Conservation (phyloP, 352 stramenopile genomes). For the Globisporangium splendens region DNA sequence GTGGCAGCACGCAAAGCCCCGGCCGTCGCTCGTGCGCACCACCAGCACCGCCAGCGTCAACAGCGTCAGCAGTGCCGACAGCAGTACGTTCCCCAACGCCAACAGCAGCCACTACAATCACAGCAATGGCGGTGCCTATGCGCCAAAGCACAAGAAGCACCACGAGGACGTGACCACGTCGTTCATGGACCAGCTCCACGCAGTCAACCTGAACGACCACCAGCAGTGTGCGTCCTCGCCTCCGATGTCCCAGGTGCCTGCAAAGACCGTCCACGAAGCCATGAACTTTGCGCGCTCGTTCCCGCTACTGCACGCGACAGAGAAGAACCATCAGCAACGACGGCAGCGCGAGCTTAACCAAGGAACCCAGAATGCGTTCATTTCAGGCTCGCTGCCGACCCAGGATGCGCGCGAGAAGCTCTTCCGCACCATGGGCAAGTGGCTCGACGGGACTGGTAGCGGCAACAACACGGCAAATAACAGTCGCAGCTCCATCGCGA, state of each 20-base stretch:
- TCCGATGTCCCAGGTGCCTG: not conserved
- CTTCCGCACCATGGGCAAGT: slow-evolving; percentile 57
- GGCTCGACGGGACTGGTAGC: slow-evolving; percentile 20
- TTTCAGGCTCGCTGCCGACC: not conserved
- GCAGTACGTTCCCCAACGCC: not conserved
- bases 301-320: slow-evolving; percentile 30
- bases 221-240: not conserved
- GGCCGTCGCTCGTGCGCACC: not conserved
- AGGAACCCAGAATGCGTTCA: not conserved
- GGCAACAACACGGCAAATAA: slow-evolving; percentile 1
- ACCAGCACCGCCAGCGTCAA: slow-evolving; percentile 2
- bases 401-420: slow-evolving; percentile 34
- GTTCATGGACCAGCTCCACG: slow-evolving; percentile 8
- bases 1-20: not conserved
- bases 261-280: slow-evolving; percentile 5
- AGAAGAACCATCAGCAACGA: slow-evolving; percentile 3
- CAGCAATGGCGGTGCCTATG: not conserved
- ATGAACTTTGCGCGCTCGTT: slow-evolving; percentile 34
- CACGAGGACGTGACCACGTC: slow-evolving; percentile 7
- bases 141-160: not conserved
- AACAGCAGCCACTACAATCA: not conserved
- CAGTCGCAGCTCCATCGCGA: slow-evolving; percentile 10
- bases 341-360: slow-evolving; percentile 5
- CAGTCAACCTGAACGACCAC: slow-evolving; percentile 8
- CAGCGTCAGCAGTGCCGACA: not conserved